These are phyloP conservation scores for Dissoconium aciculare DNA, from an alignment of 2,329 filamentous ascomycete genomes.

Conservation along the genomic window DNA sequence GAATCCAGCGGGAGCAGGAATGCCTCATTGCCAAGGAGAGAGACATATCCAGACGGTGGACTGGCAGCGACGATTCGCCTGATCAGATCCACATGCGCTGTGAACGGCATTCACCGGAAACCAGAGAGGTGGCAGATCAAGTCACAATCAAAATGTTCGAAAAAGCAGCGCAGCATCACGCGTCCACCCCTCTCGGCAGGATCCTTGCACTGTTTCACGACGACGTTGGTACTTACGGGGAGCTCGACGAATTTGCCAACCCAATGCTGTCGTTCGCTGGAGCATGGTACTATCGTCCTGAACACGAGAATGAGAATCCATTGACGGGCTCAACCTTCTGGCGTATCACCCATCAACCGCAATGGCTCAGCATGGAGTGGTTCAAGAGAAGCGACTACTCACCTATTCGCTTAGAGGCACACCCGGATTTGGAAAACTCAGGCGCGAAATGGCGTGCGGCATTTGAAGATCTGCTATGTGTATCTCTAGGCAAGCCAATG, in stretches of 20 bases:
- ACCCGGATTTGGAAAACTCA: constrained; percentile 22
- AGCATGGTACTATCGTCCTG: constrained; percentile 12
- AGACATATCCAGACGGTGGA: constrained; percentile 18
- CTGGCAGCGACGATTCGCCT: constrained; percentile 12
- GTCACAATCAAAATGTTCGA: constrained; percentile 13
- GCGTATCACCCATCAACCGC: constrained; percentile 5
- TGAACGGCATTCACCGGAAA: constrained; percentile 7
- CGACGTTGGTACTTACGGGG: constrained; percentile 7
- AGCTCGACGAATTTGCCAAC: constrained; percentile 11
- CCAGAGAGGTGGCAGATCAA: constrained; percentile 10
- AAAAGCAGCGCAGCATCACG: constrained; percentile 15
- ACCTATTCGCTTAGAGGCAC: constrained; percentile 38
- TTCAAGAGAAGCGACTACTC: constrained; percentile 37
- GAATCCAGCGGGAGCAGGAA: constrained; percentile 15
- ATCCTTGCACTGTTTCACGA: constrained; percentile 19
- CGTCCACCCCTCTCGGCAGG: constrained; percentile 12
- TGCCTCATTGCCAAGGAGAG: constrained; percentile 12
- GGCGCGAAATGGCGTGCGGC: constrained; percentile 39
- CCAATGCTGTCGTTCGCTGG: constrained; percentile 11
- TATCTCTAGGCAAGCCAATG: constrained; percentile 25
- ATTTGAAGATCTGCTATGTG: constrained; percentile 43
- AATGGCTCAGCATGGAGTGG: constrained; percentile 24
- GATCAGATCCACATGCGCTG: constrained; percentile 12
- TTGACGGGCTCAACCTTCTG: constrained; percentile 3
- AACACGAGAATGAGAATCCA: constrained; percentile 9